Evolutionary conservation across 2,329 filamentous ascomycete species (phyloP).

Genomic region (Trichoderma semiorbis): DNA sequence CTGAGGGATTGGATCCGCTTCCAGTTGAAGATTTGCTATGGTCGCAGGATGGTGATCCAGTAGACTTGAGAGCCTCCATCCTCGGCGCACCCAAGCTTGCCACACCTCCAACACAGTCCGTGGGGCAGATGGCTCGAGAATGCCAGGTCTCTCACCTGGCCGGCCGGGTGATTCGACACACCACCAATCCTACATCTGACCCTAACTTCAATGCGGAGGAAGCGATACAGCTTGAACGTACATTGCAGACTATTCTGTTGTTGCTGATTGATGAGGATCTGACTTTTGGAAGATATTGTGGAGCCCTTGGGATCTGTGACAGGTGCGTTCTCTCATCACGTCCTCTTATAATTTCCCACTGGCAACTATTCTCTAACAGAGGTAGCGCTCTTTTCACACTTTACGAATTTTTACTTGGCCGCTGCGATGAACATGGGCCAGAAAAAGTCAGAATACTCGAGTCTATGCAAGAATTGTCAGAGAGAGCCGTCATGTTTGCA

Average conservation of each 20-base stretch:
- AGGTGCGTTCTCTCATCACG: too few species aligned
- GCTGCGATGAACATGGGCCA: too few species aligned
- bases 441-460: background rate
- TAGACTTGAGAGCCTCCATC: background rate
- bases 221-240: background rate
- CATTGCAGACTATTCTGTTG: background rate
- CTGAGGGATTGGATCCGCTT: background rate
- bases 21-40: background rate
- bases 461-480: background rate
- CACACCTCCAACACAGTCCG: background rate
- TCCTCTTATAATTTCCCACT: too few species aligned
- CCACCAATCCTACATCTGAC: background rate
- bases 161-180: background rate
- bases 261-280: background rate
- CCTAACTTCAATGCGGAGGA: background rate
- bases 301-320: too few species aligned
- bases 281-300: too few species aligned
- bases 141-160: background rate
- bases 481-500: background rate
- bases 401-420: too few species aligned
- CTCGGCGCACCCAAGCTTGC: background rate
- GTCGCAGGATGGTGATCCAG: background rate
- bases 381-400: too few species aligned
- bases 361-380: too few species aligned
- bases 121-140: background rate